Percentiles rank a stretch among this genome's conserved stretches.
Conservation (phyloP, 176 grass and related monocot genomes). For the Triticum dicoccoides region DNA sequence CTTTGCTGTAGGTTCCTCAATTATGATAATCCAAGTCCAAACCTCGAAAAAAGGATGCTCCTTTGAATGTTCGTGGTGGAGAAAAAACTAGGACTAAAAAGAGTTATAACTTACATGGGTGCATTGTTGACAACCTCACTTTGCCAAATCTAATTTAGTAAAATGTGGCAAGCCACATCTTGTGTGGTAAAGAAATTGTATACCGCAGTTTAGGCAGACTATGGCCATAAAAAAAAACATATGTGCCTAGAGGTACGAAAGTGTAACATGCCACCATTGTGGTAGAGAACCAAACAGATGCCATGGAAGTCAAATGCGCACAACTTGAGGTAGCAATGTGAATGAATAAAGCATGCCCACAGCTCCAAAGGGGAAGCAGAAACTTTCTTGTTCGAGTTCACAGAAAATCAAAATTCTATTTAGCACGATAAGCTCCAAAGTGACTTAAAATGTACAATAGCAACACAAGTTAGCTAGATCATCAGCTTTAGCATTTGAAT, state of each 20-base stretch:
- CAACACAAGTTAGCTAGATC: background rate
- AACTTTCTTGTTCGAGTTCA: conserved; percentile 3
- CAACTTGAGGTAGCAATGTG: background rate
- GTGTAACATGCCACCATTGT: background rate
- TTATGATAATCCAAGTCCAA: conserved; percentile 8
- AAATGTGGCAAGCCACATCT: background rate
- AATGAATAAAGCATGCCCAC: background rate
- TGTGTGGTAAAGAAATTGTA: background rate
- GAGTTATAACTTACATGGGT: background rate
- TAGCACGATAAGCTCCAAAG: background rate
- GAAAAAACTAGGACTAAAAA: background rate
- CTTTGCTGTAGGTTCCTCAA: background rate
- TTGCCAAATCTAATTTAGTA: background rate
- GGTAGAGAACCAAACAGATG: background rate
- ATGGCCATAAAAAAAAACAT: background rate
- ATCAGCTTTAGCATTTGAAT: conserved; percentile 1
- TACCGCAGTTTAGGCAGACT: background rate
- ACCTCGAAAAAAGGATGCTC: background rate
- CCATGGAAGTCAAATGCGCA: background rate
- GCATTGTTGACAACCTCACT: background rate
- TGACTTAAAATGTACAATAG: background rate
- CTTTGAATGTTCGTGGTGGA: background rate
- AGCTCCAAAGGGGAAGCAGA: background rate
- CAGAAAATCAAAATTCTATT: background rate
- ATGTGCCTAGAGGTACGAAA: background rate